Evolutionary conservation across 345 rosid species (phyloP).

Genomic region (Euphorbia pulcherrima): DNA sequence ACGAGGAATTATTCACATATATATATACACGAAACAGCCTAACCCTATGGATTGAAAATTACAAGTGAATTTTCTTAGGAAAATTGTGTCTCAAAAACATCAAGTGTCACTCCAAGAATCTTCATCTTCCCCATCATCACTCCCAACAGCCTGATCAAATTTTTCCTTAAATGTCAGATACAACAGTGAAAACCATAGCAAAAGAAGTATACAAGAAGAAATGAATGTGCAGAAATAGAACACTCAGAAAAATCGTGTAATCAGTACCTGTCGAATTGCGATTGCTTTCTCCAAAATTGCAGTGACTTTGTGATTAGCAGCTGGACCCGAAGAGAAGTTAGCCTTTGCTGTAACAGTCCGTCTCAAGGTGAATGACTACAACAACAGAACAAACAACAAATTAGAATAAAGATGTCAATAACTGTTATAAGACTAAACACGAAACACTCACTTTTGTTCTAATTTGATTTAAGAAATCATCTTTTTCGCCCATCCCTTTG

Average conservation of each 20-base stretch:
- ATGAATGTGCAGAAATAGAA: background rate
- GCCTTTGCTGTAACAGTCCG: constrained; percentile 47
- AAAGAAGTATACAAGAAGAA: background rate
- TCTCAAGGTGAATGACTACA: constrained; percentile 71
- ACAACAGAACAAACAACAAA: background rate
- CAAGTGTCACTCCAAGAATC: constrained; percentile 74
- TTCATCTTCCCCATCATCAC: constrained; percentile 73
- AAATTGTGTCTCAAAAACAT: constrained; percentile 1
- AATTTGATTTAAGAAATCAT: constrained; percentile 78
- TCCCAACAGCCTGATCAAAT: constrained; percentile 66
- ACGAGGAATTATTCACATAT: constrained; percentile 30
- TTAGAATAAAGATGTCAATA: background rate
- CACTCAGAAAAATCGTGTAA: background rate
- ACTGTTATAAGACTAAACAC: background rate
- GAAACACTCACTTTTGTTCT: constrained; percentile 64
- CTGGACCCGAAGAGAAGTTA: constrained; percentile 33
- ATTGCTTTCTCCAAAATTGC: constrained; percentile 89
- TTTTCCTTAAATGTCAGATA: constrained; percentile 8
- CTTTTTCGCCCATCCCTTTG: constrained; percentile 52
- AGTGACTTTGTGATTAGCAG: constrained; percentile 54
- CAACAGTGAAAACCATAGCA: background rate
- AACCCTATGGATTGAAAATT: constrained; percentile 11
- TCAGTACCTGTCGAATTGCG: constrained; percentile 84
- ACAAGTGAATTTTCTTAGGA: constrained; percentile 11
- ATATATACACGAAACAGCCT: constrained; percentile 16